A percentile compares a stretch with the other conserved stretches of the same genome.
phyloP scores from a whole-genome alignment of 805 yeast species.

The Metschnikowia orientalis region DNA sequence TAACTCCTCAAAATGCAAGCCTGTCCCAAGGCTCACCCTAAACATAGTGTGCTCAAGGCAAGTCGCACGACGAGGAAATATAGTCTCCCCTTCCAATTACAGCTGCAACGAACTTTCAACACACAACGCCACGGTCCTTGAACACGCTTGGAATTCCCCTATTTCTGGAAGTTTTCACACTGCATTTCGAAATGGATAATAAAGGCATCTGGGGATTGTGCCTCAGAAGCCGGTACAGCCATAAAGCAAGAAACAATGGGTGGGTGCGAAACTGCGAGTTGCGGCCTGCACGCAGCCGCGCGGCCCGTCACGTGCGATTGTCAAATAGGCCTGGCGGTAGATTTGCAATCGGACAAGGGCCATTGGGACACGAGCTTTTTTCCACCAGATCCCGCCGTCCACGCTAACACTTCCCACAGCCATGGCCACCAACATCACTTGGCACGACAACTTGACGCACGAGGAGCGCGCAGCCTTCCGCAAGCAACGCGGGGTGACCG shows the following conservation, averaged over 20 bases:
- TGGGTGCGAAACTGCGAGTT: constrained; percentile 1
- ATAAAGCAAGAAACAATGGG: background rate
- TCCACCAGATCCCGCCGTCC: background rate
- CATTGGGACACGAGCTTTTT: constrained; percentile 4
- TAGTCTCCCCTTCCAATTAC: too few relatives aligned
- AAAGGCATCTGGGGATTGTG: too few relatives aligned
- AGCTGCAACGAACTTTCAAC: too few relatives aligned
- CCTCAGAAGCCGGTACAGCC: too few relatives aligned
- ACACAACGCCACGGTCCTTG: too few relatives aligned
- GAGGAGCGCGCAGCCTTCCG: constrained; percentile 69
- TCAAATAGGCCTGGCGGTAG: constrained; percentile 8
- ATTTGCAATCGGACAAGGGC: constrained; percentile 8
- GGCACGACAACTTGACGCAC: constrained; percentile 89
- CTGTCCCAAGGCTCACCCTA: too few relatives aligned
- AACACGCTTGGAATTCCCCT: too few relatives aligned
- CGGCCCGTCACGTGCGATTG: constrained; percentile 19
- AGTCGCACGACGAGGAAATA: too few relatives aligned
- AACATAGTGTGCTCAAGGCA: too few relatives aligned
- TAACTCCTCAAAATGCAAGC: too few relatives aligned
- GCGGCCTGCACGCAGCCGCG: constrained; percentile 1
- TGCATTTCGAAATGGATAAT: too few relatives aligned
- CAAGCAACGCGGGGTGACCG: constrained; percentile 81
- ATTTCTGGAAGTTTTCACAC: too few relatives aligned
- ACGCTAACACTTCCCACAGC: constrained; percentile 10
- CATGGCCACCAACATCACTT: constrained; percentile 95